phyloP scores from a whole-genome alignment of 345 rosid genomes.

The Laguncularia racemosa region DNA sequence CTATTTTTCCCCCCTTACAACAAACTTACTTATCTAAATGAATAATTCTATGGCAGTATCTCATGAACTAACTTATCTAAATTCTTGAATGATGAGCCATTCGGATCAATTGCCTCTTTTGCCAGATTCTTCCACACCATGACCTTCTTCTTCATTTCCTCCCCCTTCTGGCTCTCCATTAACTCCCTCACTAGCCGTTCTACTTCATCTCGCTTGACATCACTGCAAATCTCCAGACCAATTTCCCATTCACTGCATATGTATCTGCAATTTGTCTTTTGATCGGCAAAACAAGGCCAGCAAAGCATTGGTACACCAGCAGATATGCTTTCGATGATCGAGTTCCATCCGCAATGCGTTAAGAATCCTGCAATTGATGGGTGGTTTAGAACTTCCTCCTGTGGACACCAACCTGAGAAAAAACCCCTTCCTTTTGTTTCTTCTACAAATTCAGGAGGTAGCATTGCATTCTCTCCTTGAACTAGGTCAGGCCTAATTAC shows the following conservation, averaged over 20 bases:
- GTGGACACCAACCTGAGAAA: conserved; percentile 40
- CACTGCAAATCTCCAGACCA: conserved; percentile 38
- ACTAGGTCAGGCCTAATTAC: conserved; percentile 45
- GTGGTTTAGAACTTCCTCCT: conserved; percentile 35
- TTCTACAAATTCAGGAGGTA: conserved; percentile 23
- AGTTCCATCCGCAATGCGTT: conserved; percentile 53
- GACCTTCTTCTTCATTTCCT: conserved; percentile 34
- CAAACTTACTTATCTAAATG: too few relatives aligned
- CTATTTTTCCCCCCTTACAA: too few relatives aligned
- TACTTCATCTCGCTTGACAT: conserved; percentile 37
- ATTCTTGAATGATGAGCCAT: conserved; percentile 25
- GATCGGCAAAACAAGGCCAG: conserved; percentile 52
- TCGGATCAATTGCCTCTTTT: conserved; percentile 4
- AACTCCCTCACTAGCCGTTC: conserved; percentile 34
- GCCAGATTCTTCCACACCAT: conserved; percentile 27
- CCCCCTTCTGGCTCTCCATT: conserved; percentile 34
- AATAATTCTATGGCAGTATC: conserved; percentile 9
- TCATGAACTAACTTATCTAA: conserved; percentile 16
- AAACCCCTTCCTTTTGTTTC: conserved; percentile 27
- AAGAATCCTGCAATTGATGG: conserved; percentile 35
- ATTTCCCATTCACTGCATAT: conserved; percentile 34
- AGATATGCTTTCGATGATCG: conserved; percentile 32
- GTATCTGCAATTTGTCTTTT: conserved; percentile 36
- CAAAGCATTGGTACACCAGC: conserved; percentile 40
- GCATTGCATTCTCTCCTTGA: conserved; percentile 21